A percentile compares a stretch with the other conserved stretches of the same genome.
phyloP scores from a whole-genome alignment of 208 protist genomes.

The Lotmaria passim region DNA sequence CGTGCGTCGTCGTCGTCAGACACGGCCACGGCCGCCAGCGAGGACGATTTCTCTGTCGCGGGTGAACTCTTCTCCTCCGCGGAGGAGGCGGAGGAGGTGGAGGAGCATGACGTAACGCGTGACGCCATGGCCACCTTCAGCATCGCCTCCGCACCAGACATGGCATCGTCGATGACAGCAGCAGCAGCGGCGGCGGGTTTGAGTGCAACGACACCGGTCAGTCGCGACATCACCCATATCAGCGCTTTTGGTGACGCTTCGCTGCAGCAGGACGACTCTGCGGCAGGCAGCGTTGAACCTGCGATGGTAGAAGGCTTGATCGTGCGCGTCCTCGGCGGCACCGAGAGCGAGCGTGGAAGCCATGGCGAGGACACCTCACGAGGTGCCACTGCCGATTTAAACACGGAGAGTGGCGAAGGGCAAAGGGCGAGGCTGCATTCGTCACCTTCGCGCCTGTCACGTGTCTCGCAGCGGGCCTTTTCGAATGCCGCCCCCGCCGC shows the following conservation, averaged over 20 bases:
- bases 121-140: not conserved
- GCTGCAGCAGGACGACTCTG: not conserved
- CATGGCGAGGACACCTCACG: not conserved
- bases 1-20: slow-evolving; percentile 11
- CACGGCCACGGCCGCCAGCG: slow-evolving; percentile 16
- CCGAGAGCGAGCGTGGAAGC: too few relatives aligned
- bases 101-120: not conserved
- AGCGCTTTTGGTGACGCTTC: slow-evolving; percentile 3
- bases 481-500: too few relatives aligned
- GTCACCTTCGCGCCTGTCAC: not conserved
- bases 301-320: too few relatives aligned
- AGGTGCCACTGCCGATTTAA: not conserved
- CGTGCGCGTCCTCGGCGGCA: too few relatives aligned
- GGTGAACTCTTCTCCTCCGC: slow-evolving; percentile 29
- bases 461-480: not conserved
- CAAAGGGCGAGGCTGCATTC: not conserved
- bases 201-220: not conserved
- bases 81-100: slow-evolving; percentile 21
- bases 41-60: slow-evolving; percentile 24
- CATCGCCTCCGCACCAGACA: not conserved
- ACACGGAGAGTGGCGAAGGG: not conserved
- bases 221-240: not conserved
- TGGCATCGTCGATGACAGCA: not conserved
- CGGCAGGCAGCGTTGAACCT: too few relatives aligned
- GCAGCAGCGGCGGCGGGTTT: not conserved